Conservation (phyloP, 306 rosid genomes). For the Albizia julibrissin region DNA sequence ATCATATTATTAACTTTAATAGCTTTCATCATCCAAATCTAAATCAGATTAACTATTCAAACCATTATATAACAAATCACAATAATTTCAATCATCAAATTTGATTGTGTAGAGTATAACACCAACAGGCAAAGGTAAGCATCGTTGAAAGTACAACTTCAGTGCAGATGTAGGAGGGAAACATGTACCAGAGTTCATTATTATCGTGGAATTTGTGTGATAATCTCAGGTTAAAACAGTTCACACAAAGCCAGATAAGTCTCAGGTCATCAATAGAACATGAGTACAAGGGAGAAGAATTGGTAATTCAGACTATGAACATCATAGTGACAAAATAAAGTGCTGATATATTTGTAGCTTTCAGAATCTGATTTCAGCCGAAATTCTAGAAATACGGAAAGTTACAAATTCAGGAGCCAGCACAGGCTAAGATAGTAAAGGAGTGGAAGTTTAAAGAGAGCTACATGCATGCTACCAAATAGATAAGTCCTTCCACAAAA, state of each 20-base stretch:
- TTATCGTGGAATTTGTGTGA: too few relatives aligned
- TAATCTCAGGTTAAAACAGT: too few relatives aligned
- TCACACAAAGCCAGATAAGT: neutral
- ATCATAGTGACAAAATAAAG: too few relatives aligned
- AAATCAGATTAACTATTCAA: neutral
- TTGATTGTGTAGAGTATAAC: neutral
- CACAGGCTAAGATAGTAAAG: neutral
- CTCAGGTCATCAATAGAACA: neutral
- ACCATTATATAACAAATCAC: neutral
- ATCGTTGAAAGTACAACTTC: neutral
- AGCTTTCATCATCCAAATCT: constrained; percentile 1
- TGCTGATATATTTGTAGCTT: neutral
- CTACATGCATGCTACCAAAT: neutral
- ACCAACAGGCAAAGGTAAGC: constrained; percentile 12
- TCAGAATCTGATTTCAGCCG: neutral
- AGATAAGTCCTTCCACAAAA: constrained; percentile 1
- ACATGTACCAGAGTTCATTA: too few relatives aligned
- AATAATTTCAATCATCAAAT: neutral
- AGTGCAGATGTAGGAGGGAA: too few relatives aligned
- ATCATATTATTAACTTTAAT: neutral
- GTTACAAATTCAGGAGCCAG: neutral
- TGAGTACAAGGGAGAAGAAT: neutral
- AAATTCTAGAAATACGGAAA: neutral
- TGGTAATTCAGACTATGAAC: neutral
- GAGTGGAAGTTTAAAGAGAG: neutral